A percentile compares a stretch with the other conserved stretches of the same genome.
Conservation (phyloP, 306 rosid species). For the Cicer yamashitae region DNA sequence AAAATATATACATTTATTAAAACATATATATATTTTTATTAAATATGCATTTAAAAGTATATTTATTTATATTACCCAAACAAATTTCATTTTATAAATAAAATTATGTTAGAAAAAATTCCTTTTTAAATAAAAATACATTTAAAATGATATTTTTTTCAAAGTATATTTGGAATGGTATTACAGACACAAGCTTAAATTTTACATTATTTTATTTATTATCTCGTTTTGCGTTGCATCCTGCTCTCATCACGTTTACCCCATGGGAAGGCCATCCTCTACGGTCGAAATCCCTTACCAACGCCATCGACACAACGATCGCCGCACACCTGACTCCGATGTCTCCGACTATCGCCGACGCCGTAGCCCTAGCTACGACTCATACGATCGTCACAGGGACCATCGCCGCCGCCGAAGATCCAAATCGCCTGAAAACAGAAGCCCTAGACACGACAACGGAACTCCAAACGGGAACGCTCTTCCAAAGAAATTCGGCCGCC, state of each 20-base stretch:
- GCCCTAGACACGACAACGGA: constrained; percentile 56
- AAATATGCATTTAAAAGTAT: no score
- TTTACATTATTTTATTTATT: no score
- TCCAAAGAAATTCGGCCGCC: constrained; percentile 74
- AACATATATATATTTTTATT: no score
- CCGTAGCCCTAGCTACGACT: constrained; percentile 82
- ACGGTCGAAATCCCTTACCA: constrained; percentile 51
- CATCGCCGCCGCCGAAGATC: constrained; percentile 41
- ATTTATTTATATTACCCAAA: no score
- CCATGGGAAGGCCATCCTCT: constrained; percentile 67
- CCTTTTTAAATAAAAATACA: no score
- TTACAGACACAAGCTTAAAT: no score
- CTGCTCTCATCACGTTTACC: neutral
- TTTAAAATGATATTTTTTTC: no score
- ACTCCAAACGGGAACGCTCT: constrained; percentile 41
- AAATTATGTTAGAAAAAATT: no score
- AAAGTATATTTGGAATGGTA: no score
- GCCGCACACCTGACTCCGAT: constrained; percentile 55
- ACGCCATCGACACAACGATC: constrained; percentile 49
- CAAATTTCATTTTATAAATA: no score
- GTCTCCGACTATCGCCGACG: constrained; percentile 50
- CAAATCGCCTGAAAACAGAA: constrained; percentile 53
- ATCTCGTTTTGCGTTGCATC: no score
- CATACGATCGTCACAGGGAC: constrained; percentile 47
- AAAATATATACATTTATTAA: no score